Conservation (phyloP, 352 stramenopile species). For the Phytophthora pistaciae region DNA sequence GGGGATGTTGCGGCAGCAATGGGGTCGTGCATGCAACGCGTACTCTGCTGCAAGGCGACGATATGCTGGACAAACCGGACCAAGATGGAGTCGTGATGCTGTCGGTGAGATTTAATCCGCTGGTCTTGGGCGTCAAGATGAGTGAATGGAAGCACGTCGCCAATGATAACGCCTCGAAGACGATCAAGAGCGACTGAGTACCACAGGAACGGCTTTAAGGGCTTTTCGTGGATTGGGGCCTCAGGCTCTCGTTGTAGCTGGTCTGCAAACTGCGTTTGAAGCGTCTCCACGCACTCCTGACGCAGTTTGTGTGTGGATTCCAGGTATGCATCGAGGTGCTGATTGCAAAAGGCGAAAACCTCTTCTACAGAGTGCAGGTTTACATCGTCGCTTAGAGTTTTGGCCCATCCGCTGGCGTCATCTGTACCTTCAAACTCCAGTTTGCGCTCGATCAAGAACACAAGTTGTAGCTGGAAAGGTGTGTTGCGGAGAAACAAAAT, state of each 20-base stretch:
- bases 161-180: slow-evolving; percentile 45
- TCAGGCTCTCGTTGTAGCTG: slow-evolving; percentile 10
- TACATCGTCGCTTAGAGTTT: slow-evolving; percentile 12
- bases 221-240: background rate
- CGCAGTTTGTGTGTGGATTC: slow-evolving; percentile 3
- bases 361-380: slow-evolving; percentile 10
- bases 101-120: background rate
- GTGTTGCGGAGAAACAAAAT: background rate
- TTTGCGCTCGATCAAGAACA: slow-evolving; percentile 45
- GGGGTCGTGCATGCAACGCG: slow-evolving; percentile 8
- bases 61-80: slow-evolving; percentile 41
- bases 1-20: slow-evolving; percentile 13
- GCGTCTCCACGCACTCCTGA: slow-evolving; percentile 6
- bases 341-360: slow-evolving; percentile 18
- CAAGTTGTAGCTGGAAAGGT: slow-evolving; percentile 43
- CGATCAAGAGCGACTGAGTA: slow-evolving; percentile 55
- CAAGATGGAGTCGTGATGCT: slow-evolving; percentile 30
- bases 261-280: slow-evolving; percentile 7
- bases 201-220: slow-evolving; percentile 26
- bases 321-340: slow-evolving; percentile 22
- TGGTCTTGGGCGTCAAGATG: background rate
- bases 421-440: slow-evolving; percentile 22
- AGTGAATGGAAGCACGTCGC: slow-evolving; percentile 19
- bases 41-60: slow-evolving; percentile 34
- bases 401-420: slow-evolving; percentile 14